Base-by-base conservation (phyloP, 2,329 filamentous ascomycete species). In the Myriosclerotinia duriaeana region DNA sequence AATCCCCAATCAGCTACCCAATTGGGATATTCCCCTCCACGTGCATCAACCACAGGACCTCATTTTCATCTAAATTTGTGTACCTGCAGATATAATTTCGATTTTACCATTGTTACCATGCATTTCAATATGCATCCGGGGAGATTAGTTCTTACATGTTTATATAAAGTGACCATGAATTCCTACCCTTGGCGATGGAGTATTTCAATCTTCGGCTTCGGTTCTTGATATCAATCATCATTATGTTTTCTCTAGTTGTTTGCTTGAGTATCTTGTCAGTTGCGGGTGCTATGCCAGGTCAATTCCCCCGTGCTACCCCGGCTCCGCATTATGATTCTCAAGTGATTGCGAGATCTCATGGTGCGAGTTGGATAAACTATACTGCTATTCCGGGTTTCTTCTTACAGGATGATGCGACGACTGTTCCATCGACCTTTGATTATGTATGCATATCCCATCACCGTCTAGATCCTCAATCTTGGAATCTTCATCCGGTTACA, bases 331-430 rank as follows among this genome's bases (percentile, higher is more conserved):
- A 52, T 36, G n/a, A 48, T n/a, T n/a, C 48, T 53, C 38, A 34
- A 9, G 17, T 12, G 5, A 48, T 15, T 3, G 14, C 46, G 14
- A n/a, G 8, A 60, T 60, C n/a, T 26, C 46, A 65, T 36, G 26
- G 20, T 36, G 14, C 22, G n/a, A 60, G 26, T 30, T 71, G 65
- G 62, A 82, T 88, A 74, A 83, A 84, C 67, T 89, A 88, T 74
- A 84, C 82, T 0, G 83, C 87, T 0, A 80, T 90, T 0, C 78
- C 80, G 0, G 87, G 86, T 0, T 85, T 87, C 75, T 90, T 90
- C 72, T 77, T 86, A 30, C 88, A 90, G 72, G 87, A 90, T 72
- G 82, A 88, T 30, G 73, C 79, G 0, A 72, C 78, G 5, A 90
- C 87, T 0, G 78, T 85, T 66, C 77, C 86, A 1, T 78, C 74